Conservation (phyloP, 306 rosid genomes). For the Pachyrhizus erosus region DNA sequence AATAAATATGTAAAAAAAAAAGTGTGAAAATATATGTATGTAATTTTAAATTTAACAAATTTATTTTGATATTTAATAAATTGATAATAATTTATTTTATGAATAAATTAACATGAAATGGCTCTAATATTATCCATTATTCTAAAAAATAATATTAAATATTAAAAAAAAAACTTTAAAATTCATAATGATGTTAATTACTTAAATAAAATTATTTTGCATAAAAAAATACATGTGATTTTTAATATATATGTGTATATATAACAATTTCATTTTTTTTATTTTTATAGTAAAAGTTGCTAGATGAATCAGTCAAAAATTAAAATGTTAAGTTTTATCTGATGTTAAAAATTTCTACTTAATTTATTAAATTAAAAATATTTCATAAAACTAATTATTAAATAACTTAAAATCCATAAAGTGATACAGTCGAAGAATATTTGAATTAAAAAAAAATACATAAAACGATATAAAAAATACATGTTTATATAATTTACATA, state of each 20-base stretch:
- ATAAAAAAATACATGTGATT: not conserved
- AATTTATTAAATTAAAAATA: not conserved
- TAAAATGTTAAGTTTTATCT: not conserved
- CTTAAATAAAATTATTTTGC: not conserved
- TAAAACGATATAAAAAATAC: no score
- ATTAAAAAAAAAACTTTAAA: no score
- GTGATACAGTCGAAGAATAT: no score
- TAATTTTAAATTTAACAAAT: not conserved
- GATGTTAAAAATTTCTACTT: not conserved
- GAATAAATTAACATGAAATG: no score
- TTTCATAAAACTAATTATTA: not conserved
- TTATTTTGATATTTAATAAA: not conserved
- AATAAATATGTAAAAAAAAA: no score
- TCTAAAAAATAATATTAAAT: no score
- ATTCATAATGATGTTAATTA: no score
- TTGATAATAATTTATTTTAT: no score
- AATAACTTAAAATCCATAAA: no score
- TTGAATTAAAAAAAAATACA: no score
- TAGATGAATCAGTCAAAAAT: not conserved
- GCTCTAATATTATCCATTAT: no score
- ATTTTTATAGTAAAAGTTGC: not conserved
- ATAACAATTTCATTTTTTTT: not conserved
- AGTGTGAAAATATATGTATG: constrained; percentile 30
- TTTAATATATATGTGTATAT: no score
- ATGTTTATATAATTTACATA: not conserved